Evolutionary conservation across 352 stramenopile species (phyloP).

Genomic region (Globisporangium radiosum): DNA sequence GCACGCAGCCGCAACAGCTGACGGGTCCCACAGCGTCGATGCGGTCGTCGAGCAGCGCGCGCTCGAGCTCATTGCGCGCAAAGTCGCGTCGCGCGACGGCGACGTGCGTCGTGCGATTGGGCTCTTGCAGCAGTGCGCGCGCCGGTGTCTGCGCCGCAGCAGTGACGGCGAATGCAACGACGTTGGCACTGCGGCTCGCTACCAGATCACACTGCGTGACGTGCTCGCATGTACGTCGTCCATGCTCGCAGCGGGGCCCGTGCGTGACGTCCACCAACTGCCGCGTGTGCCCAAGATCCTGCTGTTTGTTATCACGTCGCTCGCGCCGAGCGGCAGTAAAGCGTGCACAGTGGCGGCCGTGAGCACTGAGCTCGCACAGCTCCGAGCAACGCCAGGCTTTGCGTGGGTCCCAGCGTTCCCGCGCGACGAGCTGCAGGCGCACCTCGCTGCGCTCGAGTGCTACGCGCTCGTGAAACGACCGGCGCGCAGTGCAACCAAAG

Average conservation of each 20-base stretch:
- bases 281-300: constrained; percentile 61
- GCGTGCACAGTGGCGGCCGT: constrained; percentile 37
- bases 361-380: constrained; percentile 35
- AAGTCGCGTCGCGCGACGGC: constrained; percentile 57
- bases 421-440: constrained; percentile 50
- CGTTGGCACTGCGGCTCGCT: neutral
- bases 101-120: constrained; percentile 56
- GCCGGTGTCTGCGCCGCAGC: constrained; percentile 24
- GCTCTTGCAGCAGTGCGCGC: constrained; percentile 53
- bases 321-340: constrained; percentile 31
- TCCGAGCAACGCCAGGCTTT: constrained; percentile 26
- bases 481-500: constrained; percentile 14
- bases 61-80: constrained; percentile 60
- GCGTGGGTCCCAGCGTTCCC: constrained; percentile 56
- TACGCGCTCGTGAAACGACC: constrained; percentile 53
- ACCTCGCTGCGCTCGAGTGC: constrained; percentile 61
- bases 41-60: constrained; percentile 34
- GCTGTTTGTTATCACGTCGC: constrained; percentile 51
- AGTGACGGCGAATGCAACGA: neutral
- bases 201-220: constrained; percentile 28
- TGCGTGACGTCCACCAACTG: constrained; percentile 54
- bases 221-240: constrained; percentile 28
- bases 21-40: neutral
- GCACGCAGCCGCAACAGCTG: constrained; percentile 5
- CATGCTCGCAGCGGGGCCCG: constrained; percentile 29